These are phyloP conservation scores for Salix exigua DNA, from an alignment of 345 rosid genomes.

Conservation along the genomic window DNA sequence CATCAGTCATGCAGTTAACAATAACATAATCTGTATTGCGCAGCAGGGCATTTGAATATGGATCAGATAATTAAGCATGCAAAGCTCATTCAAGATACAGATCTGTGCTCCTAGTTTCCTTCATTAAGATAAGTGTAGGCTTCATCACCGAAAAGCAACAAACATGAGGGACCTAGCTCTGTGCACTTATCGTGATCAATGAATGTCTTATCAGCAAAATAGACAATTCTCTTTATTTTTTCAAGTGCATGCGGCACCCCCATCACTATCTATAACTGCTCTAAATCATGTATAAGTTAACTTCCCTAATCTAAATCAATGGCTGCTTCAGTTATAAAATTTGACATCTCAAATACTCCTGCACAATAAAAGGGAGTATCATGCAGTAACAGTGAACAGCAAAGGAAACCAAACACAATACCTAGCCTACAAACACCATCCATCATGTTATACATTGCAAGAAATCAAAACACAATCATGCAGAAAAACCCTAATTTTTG, in stretches of 20 bases:
- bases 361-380: neutral
- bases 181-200: no score
- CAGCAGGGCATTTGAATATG: neutral
- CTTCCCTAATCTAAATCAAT: neutral
- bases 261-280: neutral
- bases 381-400: neutral
- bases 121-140: neutral
- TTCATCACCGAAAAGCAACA: no score
- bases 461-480: neutral
- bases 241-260: neutral
- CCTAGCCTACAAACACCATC: neutral
- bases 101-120: neutral
- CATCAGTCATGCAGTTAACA: neutral
- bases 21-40: neutral
- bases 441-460: slow-evolving; percentile 4
- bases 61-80: neutral
- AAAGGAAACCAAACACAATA: neutral
- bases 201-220: no score
- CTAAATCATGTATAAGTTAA: neutral
- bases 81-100: neutral
- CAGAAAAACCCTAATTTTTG: neutral
- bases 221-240: neutral
- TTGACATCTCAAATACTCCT: neutral
- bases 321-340: neutral
- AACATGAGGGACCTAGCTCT: no score